Percentiles rank a stretch among this genome's conserved stretches.
Evolutionary conservation across 2,329 filamentous ascomycete species (phyloP).

Genomic region (Chaetomiaceae sp.): DNA sequence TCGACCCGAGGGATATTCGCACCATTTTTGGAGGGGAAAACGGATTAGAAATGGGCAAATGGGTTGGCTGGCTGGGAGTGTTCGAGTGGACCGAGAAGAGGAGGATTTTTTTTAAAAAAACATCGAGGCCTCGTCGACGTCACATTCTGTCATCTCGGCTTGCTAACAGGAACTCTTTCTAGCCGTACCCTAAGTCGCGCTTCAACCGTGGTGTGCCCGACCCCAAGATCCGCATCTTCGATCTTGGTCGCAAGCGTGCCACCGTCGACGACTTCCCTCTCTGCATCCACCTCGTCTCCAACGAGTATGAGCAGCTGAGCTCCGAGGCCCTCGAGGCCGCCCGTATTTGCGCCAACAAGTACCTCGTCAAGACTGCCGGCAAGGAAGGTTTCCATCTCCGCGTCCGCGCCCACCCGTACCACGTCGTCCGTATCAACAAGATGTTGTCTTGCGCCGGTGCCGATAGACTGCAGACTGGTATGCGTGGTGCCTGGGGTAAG

Average conservation of each 20-base stretch:
- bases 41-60: background rate
- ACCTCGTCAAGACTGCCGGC: constrained; percentile 66
- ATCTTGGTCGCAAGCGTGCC: constrained; percentile 97
- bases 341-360: constrained; percentile 99
- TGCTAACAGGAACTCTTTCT: constrained; percentile 51
- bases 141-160: background rate
- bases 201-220: constrained; percentile 99
- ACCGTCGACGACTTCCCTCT: constrained; percentile 99
- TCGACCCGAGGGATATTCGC: background rate
- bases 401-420: constrained; percentile 93
- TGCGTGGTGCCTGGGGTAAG: constrained; percentile 99
- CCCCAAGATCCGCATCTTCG: constrained; percentile 92
- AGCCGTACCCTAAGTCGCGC: constrained; percentile 98
- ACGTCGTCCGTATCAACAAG: constrained; percentile 99
- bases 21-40: background rate
- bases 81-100: constrained; percentile 7
- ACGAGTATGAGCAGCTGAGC: constrained; percentile 99
- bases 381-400: constrained; percentile 72
- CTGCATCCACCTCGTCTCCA: constrained; percentile 98
- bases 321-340: constrained; percentile 99
- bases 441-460: constrained; percentile 99
- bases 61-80: background rate
- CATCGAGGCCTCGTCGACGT: no score
- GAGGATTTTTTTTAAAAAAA: constrained; percentile 4
- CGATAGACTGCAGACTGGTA: constrained; percentile 99